Base-by-base conservation (phyloP, 139 green algal genomes). In the Chlorella sp. region DNA sequence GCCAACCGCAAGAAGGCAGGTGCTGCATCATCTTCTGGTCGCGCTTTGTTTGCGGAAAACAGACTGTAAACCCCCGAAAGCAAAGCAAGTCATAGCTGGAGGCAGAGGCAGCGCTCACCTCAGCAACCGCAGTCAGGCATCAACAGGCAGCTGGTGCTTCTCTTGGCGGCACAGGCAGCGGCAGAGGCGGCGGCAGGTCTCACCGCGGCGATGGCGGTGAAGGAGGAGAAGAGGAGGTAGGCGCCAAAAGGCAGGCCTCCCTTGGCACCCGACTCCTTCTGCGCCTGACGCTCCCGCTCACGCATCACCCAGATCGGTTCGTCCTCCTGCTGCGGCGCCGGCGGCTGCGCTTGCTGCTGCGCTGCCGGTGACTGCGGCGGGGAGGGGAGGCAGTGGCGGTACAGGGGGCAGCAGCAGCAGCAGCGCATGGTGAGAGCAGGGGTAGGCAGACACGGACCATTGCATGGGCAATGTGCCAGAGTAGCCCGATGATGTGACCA, bases 151-250 rank as follows among this genome's bases (percentile, higher is more conserved):
- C n/a, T n/a, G n/a, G n/a, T n/a, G n/a, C n/a, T n/a, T n/a, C n/a
- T n/a, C n/a, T n/a, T n/a, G n/a, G n/a, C n/a, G n/a, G n/a, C n/a
- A n/a, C n/a, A n/a, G 57, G 73, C 22, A 22, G 16, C 34, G 14
- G 61, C 37, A 30, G 64, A 1, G 68, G 68, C 68, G 39, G 71
- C 18, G 34, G 34, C 28, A 0, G 28, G n/a, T n/a, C 66, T 89
- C 86, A 97, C 95, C 24, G 97, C 95, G 21, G 97, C 97, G 48
- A 98, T 99, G 40, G 97, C 94, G 1, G 96, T 91, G 11, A 99
- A 91, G 26, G 90, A 79, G 61, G 96, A 97, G 48, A 90, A 89
- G 21, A 99, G 79, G 26, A 99, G 92, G 84, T 95, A 97, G 28
- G 97, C 87, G 7, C 90, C 91, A 92, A 97, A 98, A 0, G 96